phyloP scores from a whole-genome alignment of 371 early-diverging fungal genomes.

The Lichtheimia hyalospora region DNA sequence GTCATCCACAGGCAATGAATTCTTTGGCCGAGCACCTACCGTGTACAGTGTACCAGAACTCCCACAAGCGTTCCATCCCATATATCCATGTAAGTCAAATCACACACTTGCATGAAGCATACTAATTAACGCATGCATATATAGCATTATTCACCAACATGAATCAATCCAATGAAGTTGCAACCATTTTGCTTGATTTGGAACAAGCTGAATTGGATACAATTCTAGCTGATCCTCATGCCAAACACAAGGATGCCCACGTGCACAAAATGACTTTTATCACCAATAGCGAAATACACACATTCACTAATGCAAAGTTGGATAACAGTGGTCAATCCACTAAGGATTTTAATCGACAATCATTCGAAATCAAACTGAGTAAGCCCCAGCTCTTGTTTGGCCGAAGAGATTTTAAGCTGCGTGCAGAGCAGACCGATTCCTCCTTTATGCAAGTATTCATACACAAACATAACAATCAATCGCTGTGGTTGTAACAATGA shows the following conservation, averaged over 20 bases:
- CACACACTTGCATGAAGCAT: background rate
- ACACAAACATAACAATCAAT: background rate
- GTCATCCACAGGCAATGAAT: conserved; percentile 51
- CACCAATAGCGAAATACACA: conserved; percentile 40
- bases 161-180: conserved; percentile 39
- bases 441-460: conserved; percentile 37
- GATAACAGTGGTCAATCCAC: conserved; percentile 52
- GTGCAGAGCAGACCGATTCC: conserved; percentile 55
- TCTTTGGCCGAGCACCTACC: conserved; percentile 49
- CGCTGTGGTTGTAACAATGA: background rate
- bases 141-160: conserved; percentile 24
- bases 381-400: conserved; percentile 38
- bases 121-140: conserved; percentile 1
- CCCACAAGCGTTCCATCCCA: conserved; percentile 53
- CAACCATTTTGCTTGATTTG: conserved; percentile 47
- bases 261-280: conserved; percentile 46
- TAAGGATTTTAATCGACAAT: conserved; percentile 54
- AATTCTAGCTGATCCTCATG: conserved; percentile 27
- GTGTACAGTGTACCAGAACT: conserved; percentile 43
- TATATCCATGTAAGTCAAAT: conserved; percentile 41
- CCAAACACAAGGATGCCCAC: conserved; percentile 27
- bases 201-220: conserved; percentile 31
- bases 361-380: conserved; percentile 48
- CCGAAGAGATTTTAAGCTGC: conserved; percentile 51
- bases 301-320: conserved; percentile 40